phyloP scores from a whole-genome alignment of 2,329 filamentous ascomycete genomes.

The Alternaria angustiovoidea region DNA sequence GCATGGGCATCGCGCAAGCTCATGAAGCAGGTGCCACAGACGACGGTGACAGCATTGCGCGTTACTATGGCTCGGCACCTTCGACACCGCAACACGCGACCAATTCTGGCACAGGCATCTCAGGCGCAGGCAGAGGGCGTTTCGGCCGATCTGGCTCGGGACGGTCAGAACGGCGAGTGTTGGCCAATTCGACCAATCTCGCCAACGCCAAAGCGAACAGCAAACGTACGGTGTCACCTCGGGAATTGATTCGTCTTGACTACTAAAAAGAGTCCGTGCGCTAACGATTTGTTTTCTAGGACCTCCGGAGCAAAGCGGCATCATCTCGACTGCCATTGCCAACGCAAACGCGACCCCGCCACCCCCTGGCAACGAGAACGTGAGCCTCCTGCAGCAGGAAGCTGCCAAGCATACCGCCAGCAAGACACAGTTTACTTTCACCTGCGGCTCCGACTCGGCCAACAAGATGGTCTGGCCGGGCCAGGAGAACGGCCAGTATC shows the following conservation, averaged over 20 bases:
- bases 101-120: conserved; percentile 70
- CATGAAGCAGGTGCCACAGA: conserved; percentile 55
- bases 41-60: conserved; percentile 57
- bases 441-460: conserved; percentile 87
- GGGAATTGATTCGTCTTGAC: conserved; percentile 32
- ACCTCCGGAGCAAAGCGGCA: conserved; percentile 69
- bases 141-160: conserved; percentile 69
- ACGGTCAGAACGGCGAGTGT: conserved; percentile 54
- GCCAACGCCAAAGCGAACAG: conserved; percentile 55
- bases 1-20: conserved; percentile 64
- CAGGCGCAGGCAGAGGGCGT: conserved; percentile 83
- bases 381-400: conserved; percentile 78
- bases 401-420: conserved; percentile 69
- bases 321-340: conserved; percentile 91
- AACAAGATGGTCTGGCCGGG: conserved; percentile 80
- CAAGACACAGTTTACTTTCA: conserved; percentile 94
- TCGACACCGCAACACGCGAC: conserved; percentile 59
- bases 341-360: conserved; percentile 69
- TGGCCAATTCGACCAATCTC: conserved; percentile 53
- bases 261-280: conserved; percentile 40
- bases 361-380: conserved; percentile 73
- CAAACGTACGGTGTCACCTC: conserved; percentile 49
- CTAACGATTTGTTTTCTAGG: conserved; percentile 50
- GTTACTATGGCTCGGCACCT: conserved; percentile 65
- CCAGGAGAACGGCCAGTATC: conserved; percentile 55